Base-by-base conservation (phyloP, 179 eudicot species). In the Silene vulgaris region DNA sequence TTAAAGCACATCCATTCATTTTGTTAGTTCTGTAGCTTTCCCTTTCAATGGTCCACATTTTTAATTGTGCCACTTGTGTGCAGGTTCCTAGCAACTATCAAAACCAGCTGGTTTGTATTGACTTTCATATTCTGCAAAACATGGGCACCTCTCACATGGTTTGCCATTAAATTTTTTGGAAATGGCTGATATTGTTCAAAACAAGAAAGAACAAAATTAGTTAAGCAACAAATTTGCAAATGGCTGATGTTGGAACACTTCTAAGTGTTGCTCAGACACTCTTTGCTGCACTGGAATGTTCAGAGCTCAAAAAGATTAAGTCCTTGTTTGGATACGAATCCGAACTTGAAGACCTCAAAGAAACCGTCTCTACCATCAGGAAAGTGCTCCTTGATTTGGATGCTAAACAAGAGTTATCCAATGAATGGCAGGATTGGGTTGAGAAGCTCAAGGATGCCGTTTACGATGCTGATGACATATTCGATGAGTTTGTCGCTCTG, bases 181-280 rank as follows among this genome's bases (percentile, higher is more conserved):
- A 23, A 23, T 23, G 26, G 26, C 26, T 23, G 26, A 23, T 23
- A 23, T 23, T 23, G 26, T 23, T 23, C 26, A 23, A 23, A 23
- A 23, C 26, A 23, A 23, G 26, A 23, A 23, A 23, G 26, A 23
- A 23, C 26, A 23, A 23, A 23, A 23, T 23, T 23, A 23, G 26
- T 23, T 23, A 23, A 23, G 26, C 26, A 23, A 23, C 37, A 32
- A 32, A 3, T 32, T 32, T 32, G 37, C 4, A 8, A 67, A 69
- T 69, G 73, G 73, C 13, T 9, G 73, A 69, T 3, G 23, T 69
- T 12, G 73, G 73, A 48, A 69, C 37, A 8, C 35, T 69, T 45
- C n/a, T 69, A n/a, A 69, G 73, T 69, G 73, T 69, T 48, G 57
- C 73, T 40, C 73, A 69, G 60, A 69, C 73, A 20, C 73, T 69